Evolutionary conservation across 768 basidiomycete genomes (phyloP).

Genomic region (Imleria badia): DNA sequence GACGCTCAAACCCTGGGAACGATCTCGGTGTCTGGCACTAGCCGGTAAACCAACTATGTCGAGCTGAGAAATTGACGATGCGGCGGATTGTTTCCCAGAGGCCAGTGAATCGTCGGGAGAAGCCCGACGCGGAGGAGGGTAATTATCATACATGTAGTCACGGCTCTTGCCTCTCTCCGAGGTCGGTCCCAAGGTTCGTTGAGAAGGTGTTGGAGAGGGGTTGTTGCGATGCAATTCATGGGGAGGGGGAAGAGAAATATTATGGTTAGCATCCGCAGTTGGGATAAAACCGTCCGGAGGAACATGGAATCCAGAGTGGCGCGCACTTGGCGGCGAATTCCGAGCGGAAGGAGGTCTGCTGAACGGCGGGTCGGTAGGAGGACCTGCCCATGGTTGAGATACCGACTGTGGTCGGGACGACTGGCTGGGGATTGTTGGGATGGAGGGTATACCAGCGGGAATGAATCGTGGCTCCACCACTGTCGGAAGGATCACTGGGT

Average conservation of each 20-base stretch:
- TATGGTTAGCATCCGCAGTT: slow-evolving; percentile 35
- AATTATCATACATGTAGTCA: slow-evolving; percentile 26
- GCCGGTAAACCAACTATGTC: slow-evolving; percentile 31
- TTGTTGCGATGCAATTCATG: slow-evolving; percentile 41
- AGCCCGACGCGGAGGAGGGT: slow-evolving; percentile 18
- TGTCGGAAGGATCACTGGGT: slow-evolving; percentile 9
- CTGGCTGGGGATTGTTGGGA: slow-evolving; percentile 14
- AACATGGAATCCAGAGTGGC: slow-evolving; percentile 25
- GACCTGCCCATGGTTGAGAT: slow-evolving; percentile 19
- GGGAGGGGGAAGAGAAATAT: slow-evolving; percentile 50
- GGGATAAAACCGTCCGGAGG: slow-evolving; percentile 56
- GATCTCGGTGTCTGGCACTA: slow-evolving; percentile 20
- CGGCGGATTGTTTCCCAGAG: slow-evolving; percentile 27
- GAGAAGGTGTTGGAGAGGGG: slow-evolving; percentile 31
- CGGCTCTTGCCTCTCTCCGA: slow-evolving; percentile 21
- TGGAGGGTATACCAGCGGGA: slow-evolving; percentile 3
- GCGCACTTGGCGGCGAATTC: slow-evolving; percentile 16
- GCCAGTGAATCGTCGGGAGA: slow-evolving; percentile 31
- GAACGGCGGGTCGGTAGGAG: slow-evolving; percentile 8
- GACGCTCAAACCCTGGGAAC: slow-evolving; percentile 25
- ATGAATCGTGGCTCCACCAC: slow-evolving; percentile 17
- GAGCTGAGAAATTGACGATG: slow-evolving; percentile 34
- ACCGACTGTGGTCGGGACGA: slow-evolving; percentile 15
- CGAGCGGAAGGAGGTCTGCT: slow-evolving; percentile 20
- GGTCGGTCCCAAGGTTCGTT: slow-evolving; percentile 16